A percentile compares a stretch with the other conserved stretches of the same genome.
Conservation (phyloP, 805 yeast species). For the Metschnikowia lachancei region DNA sequence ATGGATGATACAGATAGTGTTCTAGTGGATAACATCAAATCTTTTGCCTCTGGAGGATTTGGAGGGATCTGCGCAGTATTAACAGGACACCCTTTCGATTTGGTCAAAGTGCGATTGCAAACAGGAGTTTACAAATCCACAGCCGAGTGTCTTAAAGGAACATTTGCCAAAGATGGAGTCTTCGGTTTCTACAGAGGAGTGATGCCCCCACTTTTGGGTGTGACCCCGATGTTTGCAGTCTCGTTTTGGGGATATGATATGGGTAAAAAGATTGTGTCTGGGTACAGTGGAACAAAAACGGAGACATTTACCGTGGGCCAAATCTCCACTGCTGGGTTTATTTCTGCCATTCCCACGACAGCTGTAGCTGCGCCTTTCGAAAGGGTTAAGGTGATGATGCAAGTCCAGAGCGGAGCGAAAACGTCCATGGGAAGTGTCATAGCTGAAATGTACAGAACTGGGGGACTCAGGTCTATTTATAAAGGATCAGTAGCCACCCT, state of each 20-base stretch:
- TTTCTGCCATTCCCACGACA: conserved; percentile 93
- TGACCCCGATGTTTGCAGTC: conserved; percentile 97
- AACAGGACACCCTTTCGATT: conserved; percentile 95
- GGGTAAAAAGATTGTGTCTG: conserved; percentile 73
- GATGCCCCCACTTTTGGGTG: conserved; percentile 90
- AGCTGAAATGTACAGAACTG: conserved; percentile 64
- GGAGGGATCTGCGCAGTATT: conserved; percentile 96
- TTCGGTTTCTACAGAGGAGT: conserved; percentile 90
- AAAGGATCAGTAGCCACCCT: conserved; percentile 90
- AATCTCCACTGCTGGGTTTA: conserved; percentile 87
- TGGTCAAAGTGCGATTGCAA: conserved; percentile 88
- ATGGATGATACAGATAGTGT: conserved; percentile 48
- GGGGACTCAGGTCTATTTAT: conserved; percentile 81
- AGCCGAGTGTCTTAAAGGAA: conserved; percentile 62
- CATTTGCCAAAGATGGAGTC: conserved; percentile 71
- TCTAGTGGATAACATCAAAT: conserved; percentile 74
- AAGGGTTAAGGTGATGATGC: conserved; percentile 91
- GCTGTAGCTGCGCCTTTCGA: conserved; percentile 97
- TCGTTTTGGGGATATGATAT: conserved; percentile 98
- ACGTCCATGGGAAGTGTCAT: conserved; percentile 59
- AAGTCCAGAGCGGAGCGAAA: conserved; percentile 54
- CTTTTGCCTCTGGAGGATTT: conserved; percentile 89
- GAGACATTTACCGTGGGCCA: conserved; percentile 58
- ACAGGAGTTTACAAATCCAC: conserved; percentile 71
- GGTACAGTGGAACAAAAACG: conserved; percentile 37